phyloP scores from a whole-genome alignment of 257 asterid genomes.

The Petunia secreta region DNA sequence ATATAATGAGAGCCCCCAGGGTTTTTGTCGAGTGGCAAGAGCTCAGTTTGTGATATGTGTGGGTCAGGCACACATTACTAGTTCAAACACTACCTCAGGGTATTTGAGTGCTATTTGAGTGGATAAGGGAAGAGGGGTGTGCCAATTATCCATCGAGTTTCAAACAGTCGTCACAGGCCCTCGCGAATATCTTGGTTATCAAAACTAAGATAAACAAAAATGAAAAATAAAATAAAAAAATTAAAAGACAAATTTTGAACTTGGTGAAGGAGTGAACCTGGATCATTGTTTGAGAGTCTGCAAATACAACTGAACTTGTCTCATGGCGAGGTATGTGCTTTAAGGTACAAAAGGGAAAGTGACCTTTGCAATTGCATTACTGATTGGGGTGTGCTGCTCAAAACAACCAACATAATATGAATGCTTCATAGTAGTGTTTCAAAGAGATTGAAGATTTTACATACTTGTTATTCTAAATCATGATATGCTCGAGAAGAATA shows the following conservation, averaged over 20 bases:
- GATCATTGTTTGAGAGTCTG: slow-evolving; percentile 19
- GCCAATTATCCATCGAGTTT: too few relatives aligned
- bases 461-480: background rate
- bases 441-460: background rate
- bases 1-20: too few relatives aligned
- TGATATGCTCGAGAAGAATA: background rate
- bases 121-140: too few relatives aligned
- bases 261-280: slow-evolving; percentile 1
- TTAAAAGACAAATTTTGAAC: background rate
- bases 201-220: background rate
- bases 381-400: background rate
- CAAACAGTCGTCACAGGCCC: too few relatives aligned
- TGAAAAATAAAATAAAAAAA: background rate
- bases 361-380: background rate
- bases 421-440: background rate
- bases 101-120: too few relatives aligned
- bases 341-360: background rate
- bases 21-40: too few relatives aligned
- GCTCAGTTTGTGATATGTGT: too few relatives aligned
- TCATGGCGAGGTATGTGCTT: background rate
- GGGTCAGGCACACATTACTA: too few relatives aligned
- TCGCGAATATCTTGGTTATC: background rate
- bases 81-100: too few relatives aligned
- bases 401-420: background rate
- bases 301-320: slow-evolving; percentile 2